Evolutionary conservation across 331 rosid species (phyloP).

Genomic region (Arachis monticola): DNA sequence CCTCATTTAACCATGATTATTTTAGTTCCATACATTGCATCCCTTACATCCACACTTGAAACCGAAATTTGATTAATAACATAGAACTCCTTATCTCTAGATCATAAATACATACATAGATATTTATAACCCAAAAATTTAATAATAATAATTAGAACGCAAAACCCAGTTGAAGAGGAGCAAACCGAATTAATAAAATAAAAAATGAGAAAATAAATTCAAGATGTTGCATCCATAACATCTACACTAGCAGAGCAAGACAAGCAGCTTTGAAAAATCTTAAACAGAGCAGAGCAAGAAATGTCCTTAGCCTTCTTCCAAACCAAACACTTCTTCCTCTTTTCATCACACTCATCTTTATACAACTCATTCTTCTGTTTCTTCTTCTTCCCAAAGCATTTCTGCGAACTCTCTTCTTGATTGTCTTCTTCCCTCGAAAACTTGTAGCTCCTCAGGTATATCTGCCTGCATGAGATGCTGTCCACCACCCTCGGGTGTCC

Average conservation of each 20-base stretch:
- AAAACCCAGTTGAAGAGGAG: neutral
- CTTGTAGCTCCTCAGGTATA: slow-evolving; percentile 82
- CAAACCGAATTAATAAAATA: neutral
- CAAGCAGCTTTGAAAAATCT: slow-evolving; percentile 64
- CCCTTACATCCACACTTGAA: too few relatives aligned
- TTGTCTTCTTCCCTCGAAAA: slow-evolving; percentile 79
- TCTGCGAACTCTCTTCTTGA: slow-evolving; percentile 52
- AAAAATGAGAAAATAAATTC: neutral
- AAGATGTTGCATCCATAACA: slow-evolving; percentile 50
- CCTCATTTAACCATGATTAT: too few relatives aligned
- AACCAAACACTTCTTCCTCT: slow-evolving; percentile 55
- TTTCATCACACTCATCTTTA: neutral
- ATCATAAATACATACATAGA: neutral
- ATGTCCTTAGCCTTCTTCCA: slow-evolving; percentile 70
- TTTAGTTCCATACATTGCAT: too few relatives aligned
- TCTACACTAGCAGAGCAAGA: slow-evolving; percentile 74
- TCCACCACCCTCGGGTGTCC: slow-evolving; percentile 71
- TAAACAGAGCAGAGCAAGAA: slow-evolving; percentile 63
- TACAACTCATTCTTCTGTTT: too few relatives aligned
- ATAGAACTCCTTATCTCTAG: neutral
- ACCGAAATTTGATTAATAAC: neutral
- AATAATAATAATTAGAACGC: neutral
- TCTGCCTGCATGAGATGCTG: slow-evolving; percentile 82
- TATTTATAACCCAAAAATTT: neutral
- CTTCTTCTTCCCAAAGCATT: slow-evolving; percentile 54